A percentile compares a stretch with the other conserved stretches of the same genome.
Conservation (phyloP, 2,329 filamentous ascomycete species). For the Cordyceps javanica region DNA sequence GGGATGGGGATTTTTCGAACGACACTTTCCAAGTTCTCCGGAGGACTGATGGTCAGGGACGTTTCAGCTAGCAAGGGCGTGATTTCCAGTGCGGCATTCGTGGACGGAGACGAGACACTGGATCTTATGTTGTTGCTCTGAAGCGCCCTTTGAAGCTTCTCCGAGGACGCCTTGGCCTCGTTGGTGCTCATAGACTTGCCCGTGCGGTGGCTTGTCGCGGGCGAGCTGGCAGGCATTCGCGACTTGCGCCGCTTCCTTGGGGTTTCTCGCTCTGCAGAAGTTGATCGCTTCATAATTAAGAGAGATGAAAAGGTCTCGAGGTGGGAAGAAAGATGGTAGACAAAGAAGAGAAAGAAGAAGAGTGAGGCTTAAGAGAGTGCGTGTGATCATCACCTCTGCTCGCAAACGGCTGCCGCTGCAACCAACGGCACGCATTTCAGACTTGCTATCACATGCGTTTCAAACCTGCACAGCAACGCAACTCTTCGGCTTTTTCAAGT, state of each 20-base stretch:
- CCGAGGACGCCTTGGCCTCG: background rate
- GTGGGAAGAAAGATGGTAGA: background rate
- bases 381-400: background rate
- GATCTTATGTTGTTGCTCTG: background rate
- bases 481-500: background rate
- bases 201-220: background rate
- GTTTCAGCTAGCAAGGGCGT: background rate
- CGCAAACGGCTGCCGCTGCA: conserved; percentile 8
- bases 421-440: background rate
- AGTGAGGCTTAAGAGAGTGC: background rate
- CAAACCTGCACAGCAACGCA: background rate
- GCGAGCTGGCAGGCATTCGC: background rate
- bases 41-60: background rate
- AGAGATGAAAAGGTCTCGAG: background rate
- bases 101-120: background rate
- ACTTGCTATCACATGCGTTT: background rate
- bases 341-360: background rate
- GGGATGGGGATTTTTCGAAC: background rate
- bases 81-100: background rate
- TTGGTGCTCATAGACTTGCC: background rate
- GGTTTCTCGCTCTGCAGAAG: background rate
- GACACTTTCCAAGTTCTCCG: background rate
- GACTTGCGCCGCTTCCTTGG: conserved; percentile 6
- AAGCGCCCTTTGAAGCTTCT: background rate
- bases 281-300: background rate